Percentiles rank a stretch among this genome's conserved stretches.
These are phyloP conservation scores for Lichtheimia ramosa DNA, from an alignment of 371 early-diverging fungal genomes.

Conservation along the genomic window DNA sequence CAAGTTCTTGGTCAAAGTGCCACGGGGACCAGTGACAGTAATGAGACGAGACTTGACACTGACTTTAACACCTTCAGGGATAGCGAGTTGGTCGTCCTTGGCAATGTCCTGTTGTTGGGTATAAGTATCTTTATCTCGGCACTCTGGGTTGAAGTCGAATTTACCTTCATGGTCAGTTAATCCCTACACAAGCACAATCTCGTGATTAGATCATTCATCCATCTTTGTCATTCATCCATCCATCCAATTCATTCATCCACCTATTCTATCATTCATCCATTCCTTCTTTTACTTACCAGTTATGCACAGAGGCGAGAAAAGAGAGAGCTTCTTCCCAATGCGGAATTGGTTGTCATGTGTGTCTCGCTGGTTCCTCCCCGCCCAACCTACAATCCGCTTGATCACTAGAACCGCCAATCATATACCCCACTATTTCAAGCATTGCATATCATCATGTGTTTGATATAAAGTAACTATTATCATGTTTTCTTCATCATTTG, in stretches of 20 bases:
- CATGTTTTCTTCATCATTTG: too few relatives aligned
- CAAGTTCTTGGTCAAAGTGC: conserved; percentile 88
- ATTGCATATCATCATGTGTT: too few relatives aligned
- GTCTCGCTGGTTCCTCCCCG: too few relatives aligned
- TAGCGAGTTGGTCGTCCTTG: conserved; percentile 79
- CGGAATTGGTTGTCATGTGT: too few relatives aligned
- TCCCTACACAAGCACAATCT: neutral
- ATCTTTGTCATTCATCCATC: neutral
- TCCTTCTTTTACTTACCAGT: neutral
- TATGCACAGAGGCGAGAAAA: conserved; percentile 1
- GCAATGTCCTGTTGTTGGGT: conserved; percentile 64
- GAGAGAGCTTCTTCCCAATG: neutral
- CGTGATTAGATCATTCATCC: neutral
- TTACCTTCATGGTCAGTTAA: conserved; percentile 13
- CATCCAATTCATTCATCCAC: neutral
- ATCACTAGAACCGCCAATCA: too few relatives aligned
- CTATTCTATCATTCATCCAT: neutral
- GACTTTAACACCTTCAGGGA: conserved; percentile 80
- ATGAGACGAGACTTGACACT: conserved; percentile 78
- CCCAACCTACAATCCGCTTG: too few relatives aligned
- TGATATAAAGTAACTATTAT: too few relatives aligned
- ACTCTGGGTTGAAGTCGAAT: neutral
- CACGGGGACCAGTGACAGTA: conserved; percentile 87
- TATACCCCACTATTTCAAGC: too few relatives aligned
- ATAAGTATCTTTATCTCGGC: neutral